Conservation (phyloP, 805 yeast genomes). For the Myxozyma vanderwaltii region DNA sequence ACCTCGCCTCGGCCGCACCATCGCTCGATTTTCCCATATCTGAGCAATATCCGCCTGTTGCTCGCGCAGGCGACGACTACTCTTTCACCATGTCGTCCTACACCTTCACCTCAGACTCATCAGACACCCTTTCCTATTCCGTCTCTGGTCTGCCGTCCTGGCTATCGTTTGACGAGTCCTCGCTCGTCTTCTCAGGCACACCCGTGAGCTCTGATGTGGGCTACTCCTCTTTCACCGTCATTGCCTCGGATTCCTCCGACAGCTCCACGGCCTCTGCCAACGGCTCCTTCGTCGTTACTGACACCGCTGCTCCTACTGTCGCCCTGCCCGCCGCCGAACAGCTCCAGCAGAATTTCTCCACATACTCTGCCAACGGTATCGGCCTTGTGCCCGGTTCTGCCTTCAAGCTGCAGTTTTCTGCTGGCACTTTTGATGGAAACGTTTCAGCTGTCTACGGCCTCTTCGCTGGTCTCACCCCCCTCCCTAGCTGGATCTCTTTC, state of each 20-base stretch:
- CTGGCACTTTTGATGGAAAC: constrained; percentile 59
- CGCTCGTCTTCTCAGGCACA: constrained; percentile 69
- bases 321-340: constrained; percentile 50
- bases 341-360: constrained; percentile 65
- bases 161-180: constrained; percentile 67
- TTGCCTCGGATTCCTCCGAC: constrained; percentile 61
- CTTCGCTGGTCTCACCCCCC: constrained; percentile 77
- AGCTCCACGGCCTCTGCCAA: constrained; percentile 45
- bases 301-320: constrained; percentile 52
- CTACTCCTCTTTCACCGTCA: constrained; percentile 50
- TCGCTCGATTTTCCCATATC: constrained; percentile 73
- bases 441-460: constrained; percentile 77
- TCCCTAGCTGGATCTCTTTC: constrained; percentile 88
- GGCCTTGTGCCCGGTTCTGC: constrained; percentile 70
- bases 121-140: constrained; percentile 54
- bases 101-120: constrained; percentile 59
- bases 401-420: constrained; percentile 66
- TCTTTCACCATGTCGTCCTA: constrained; percentile 66
- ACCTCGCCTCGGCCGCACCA: constrained; percentile 48
- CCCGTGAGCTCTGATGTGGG: constrained; percentile 46
- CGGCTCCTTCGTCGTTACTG: constrained; percentile 64
- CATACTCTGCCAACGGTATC: constrained; percentile 71
- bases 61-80: constrained; percentile 65
- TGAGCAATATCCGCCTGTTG: constrained; percentile 86
- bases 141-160: constrained; percentile 69